Base-by-base conservation (phyloP, 139 green algal species). In the Volvox africanus region DNA sequence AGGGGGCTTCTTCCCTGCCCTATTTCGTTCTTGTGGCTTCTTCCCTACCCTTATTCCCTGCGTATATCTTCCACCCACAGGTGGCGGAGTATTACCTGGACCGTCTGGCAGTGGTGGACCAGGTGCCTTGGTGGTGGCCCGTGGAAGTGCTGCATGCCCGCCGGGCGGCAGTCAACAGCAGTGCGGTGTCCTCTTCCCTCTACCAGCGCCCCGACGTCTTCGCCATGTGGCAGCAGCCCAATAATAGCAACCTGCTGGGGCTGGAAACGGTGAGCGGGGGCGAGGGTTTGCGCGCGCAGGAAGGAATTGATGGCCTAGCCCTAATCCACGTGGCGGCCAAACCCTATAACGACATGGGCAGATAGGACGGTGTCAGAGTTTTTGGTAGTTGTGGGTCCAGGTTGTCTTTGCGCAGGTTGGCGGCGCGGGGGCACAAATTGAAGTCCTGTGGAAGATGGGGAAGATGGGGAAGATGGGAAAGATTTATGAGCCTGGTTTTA, bases 81-180 rank as follows among this genome's bases (percentile, higher is more conserved):
- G 21, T 50, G 21, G 68, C 76, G 26, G 85, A 82, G 78, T 69
- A 86, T 36, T 85, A 68, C 73, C 85, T 93, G 84, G 73, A 88
- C 22, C 85, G 91, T 14, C 87, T 94, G 37, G 83, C 92, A 44
- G 79, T 92, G 28, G 75, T 30, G 14, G 89, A 94, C 69, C 78
- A 91, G 87, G 76, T 86, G 65, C 92, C 92, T 35, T 94, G 92
- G 92, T 94, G 92, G 92, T 94, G 92, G 92, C 89, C 89, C 1
- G 30, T 62, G 36, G 73, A 90, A 73, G 73, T 84, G 55, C 86
- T 85, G 55, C 30, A n/a, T 21, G 22, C 44, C 19, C 86, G 86
- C 21, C 73, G 86, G 26, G 75, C 75, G 1, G 73, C 86, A 12
- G 85, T 82, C 20, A 36, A 32, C 24, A 50, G 69, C 18, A n/a